Conservation (phyloP, 306 rosid genomes). For the Corylus americana region DNA sequence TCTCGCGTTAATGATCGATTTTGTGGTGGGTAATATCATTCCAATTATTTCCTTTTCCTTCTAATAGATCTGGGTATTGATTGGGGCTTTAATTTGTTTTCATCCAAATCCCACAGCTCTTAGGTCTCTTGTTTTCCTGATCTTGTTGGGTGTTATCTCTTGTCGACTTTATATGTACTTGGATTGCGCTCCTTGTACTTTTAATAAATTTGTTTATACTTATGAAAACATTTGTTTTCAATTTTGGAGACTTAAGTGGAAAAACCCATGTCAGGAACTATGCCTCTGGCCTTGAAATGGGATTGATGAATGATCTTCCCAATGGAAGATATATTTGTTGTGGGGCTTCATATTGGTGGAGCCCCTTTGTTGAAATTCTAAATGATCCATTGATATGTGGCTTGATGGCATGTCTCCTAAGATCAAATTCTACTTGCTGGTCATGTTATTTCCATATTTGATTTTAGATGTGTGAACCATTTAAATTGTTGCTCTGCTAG, state of each 20-base stretch:
- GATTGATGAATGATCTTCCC: conserved; percentile 15
- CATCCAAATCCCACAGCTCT: not conserved
- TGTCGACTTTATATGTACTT: too few species aligned
- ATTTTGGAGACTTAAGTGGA: not conserved
- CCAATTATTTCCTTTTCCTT: not conserved
- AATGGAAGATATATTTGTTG: conserved; percentile 2
- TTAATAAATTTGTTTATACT: too few species aligned
- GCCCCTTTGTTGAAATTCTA: conserved; percentile 11
- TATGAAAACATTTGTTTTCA: not conserved
- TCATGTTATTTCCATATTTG: not conserved
- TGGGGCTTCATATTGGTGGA: conserved; percentile 8
- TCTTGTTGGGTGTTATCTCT: too few species aligned
- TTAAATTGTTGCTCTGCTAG: not conserved
- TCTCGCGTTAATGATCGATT: conserved; percentile 74
- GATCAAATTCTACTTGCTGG: not conserved
- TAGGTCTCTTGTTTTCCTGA: too few species aligned
- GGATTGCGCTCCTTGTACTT: too few species aligned
- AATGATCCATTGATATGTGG: not conserved
- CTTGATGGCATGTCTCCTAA: not conserved
- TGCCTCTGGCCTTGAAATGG: conserved; percentile 3
- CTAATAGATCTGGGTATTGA: conserved; percentile 2
- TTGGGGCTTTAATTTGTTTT: conserved; percentile 4
- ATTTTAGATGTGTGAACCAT: not conserved
- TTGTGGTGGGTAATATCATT: conserved; percentile 64
- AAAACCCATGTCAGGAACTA: not conserved